Evolutionary conservation across 1,284 basidiomycete genomes (phyloP).

Genomic region (Sphagnurus paluster): DNA sequence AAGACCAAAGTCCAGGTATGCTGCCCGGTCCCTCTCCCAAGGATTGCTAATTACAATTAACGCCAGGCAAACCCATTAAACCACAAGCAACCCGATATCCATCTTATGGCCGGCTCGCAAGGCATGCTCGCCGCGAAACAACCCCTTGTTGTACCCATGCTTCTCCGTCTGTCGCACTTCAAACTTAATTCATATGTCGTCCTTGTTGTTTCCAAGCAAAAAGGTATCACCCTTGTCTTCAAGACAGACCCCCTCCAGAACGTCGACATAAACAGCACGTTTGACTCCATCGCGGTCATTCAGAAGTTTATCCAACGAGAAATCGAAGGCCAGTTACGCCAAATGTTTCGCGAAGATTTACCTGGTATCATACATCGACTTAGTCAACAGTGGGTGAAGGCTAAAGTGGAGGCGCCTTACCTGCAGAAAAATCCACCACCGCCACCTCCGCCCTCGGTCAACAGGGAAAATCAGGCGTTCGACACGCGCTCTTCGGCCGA

Average conservation of each 20-base stretch:
- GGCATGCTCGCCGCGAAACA: slow-evolving; percentile 92
- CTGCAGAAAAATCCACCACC: slow-evolving; percentile 48
- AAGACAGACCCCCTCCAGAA: slow-evolving; percentile 99
- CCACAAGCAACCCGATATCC: slow-evolving; percentile 83
- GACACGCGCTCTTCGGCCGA: slow-evolving; percentile 31
- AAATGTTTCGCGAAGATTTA: slow-evolving; percentile 97
- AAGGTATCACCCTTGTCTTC: slow-evolving; percentile 99
- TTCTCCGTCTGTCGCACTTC: slow-evolving; percentile 93
- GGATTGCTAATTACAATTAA: neutral
- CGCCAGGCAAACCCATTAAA: slow-evolving; percentile 91
- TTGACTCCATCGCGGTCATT: slow-evolving; percentile 97
- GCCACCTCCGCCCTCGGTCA: slow-evolving; percentile 33
- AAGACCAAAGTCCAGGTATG: slow-evolving; percentile 94
- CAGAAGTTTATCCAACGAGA: slow-evolving; percentile 96
- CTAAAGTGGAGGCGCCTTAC: slow-evolving; percentile 82
- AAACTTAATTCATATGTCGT: slow-evolving; percentile 96
- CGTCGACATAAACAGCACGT: slow-evolving; percentile 96
- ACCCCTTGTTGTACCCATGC: slow-evolving; percentile 96
- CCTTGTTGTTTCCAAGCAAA: slow-evolving; percentile 94
- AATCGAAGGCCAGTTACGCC: slow-evolving; percentile 95
- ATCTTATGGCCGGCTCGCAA: slow-evolving; percentile 69
- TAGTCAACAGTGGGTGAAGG: slow-evolving; percentile 92
- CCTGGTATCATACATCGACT: slow-evolving; percentile 97
- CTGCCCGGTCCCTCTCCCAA: slow-evolving; percentile 3
- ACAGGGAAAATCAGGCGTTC: slow-evolving; percentile 28